Evolutionary conservation across 306 rosid genomes (phyloP), one percentile per base, ranked within the genome.

Genomic region (Crataegus laevigata): DNA sequence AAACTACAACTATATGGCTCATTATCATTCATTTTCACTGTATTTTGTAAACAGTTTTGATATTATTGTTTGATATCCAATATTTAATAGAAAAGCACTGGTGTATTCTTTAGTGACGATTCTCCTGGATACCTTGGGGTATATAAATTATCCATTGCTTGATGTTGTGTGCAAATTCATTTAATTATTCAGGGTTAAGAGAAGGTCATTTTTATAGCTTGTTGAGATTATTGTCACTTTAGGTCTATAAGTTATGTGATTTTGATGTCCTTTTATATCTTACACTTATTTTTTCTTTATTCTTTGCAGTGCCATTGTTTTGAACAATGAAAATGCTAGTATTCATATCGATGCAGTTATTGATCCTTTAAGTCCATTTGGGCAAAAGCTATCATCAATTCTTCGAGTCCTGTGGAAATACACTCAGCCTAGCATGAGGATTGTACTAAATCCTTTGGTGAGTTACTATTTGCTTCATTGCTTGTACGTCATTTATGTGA

Each of bases 361-460:
- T 70, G 99, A 94, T 89, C 99, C 99, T 62, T 82, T 94, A 82
- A 94, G 99, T 83, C 92, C 94, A 74, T 82, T 89, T 57, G 90
- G 93, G 79, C 99, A 94, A 88, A 94, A 87, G 86, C 68, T 94
- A 80, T 89, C 99, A 67, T 91, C 97, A 75, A 87, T 94, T 89
- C 93, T 94, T 71, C 86, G 85, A 62, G 86, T 89, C 77, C 76
- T 94, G 82, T 85, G 89, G 93, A 92, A 90, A 72, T 90, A 90
- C 57, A 52, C 89, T 82, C 90, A 87, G 72, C 99, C 99, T 83
- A 90, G 92, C 93, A 90, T 94, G 99, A 90, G 97, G 84, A 92
- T 94, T 82, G 87, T 94, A 65, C 83, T 92, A 78, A 94, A 94
- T 84, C 99, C 99, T 32, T 50, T 94, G 99, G 99, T 94, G 76